A percentile compares a stretch with the other conserved stretches of the same genome.
These are phyloP conservation scores for Olyra latifolia DNA, from an alignment of 176 grass and related monocot genomes.

Conservation along the genomic window DNA sequence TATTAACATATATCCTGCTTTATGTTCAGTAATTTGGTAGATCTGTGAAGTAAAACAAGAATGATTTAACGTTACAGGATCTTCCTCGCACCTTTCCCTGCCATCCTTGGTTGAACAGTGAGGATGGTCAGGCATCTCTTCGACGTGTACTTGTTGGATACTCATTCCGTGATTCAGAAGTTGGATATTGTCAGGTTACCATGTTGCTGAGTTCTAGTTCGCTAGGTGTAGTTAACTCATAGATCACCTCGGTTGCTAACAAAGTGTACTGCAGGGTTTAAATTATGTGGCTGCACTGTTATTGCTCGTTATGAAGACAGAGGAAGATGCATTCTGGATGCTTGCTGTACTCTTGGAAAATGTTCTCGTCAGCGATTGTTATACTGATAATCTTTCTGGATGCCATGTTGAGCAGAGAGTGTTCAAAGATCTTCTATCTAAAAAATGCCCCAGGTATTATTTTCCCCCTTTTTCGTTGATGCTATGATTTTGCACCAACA, in stretches of 20 bases:
- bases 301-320: constrained; percentile 83
- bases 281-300: constrained; percentile 96
- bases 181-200: constrained; percentile 95
- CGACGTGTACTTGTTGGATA: constrained; percentile 89
- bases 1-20: background rate
- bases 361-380: constrained; percentile 94
- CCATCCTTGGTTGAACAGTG: constrained; percentile 88
- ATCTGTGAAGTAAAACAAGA: background rate
- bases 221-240: background rate
- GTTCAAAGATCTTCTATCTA: constrained; percentile 91
- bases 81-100: constrained; percentile 92
- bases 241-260: constrained; percentile 6
- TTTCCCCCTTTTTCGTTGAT: background rate
- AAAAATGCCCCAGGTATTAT: constrained; percentile 86
- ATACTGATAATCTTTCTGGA: constrained; percentile 92
- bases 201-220: background rate
- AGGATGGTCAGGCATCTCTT: constrained; percentile 86
- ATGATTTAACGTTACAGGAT: constrained; percentile 51
- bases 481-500: background rate
- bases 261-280: constrained; percentile 60
- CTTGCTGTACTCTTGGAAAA: constrained; percentile 93
- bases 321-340: constrained; percentile 99
- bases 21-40: background rate
- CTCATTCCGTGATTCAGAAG: constrained; percentile 97
- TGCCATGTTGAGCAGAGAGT: constrained; percentile 99